These are phyloP conservation scores for Castanospermum australe DNA, from an alignment of 306 rosid species.

Conservation along the genomic window DNA sequence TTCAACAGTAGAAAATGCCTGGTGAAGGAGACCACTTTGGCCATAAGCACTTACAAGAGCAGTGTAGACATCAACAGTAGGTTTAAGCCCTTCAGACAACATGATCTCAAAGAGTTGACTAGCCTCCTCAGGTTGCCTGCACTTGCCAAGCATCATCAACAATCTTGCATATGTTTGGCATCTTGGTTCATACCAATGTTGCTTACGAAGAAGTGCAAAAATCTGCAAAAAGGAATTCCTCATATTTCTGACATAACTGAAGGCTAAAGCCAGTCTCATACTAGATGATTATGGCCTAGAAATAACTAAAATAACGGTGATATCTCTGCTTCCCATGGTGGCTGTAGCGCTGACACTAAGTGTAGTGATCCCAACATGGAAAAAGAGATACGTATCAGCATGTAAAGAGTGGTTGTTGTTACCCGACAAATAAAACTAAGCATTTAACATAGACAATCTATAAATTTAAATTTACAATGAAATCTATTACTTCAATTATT, in stretches of 20 bases:
- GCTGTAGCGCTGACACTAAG: background rate
- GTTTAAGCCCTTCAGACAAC: conserved; percentile 82
- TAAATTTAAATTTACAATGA: background rate
- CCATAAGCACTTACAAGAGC: conserved; percentile 85
- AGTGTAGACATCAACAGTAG: conserved; percentile 79
- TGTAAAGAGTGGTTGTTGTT: background rate
- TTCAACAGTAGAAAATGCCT: conserved; percentile 67
- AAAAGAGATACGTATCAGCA: background rate
- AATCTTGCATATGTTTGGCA: conserved; percentile 77
- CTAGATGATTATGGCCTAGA: background rate
- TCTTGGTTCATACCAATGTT: conserved; percentile 84
- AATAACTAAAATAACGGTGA: background rate
- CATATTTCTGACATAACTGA: conserved; percentile 11
- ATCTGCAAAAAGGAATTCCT: conserved; percentile 42
- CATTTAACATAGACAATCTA: background rate
- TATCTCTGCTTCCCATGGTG: background rate
- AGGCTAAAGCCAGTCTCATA: background rate
- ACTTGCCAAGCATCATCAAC: conserved; percentile 85
- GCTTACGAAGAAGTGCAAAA: conserved; percentile 82
- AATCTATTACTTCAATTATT: background rate
- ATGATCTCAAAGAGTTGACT: conserved; percentile 62
- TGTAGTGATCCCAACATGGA: background rate
- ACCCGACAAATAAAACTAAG: background rate
- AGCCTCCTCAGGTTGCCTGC: conserved; percentile 78
- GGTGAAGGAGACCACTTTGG: conserved; percentile 62